Conservation (phyloP, 768 basidiomycete genomes). For the Boletellus emodensis region DNA sequence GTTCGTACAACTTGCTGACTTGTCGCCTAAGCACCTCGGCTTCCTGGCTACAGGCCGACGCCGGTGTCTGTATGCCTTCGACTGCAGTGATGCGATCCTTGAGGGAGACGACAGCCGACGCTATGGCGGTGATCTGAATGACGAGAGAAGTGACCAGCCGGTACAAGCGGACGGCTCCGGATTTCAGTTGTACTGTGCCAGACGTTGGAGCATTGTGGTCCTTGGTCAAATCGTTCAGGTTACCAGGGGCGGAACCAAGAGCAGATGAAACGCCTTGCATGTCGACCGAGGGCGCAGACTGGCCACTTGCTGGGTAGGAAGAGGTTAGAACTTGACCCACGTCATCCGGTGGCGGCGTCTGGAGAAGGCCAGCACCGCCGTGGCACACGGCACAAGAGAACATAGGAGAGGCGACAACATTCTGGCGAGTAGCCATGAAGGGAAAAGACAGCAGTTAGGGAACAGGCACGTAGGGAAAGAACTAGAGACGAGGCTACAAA, state of each 20-base stretch:
- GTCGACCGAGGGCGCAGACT: neutral
- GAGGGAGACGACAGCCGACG: constrained; percentile 14
- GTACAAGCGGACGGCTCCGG: constrained; percentile 5
- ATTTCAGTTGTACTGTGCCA: constrained; percentile 1
- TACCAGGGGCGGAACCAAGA: neutral
- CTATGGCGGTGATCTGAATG: constrained; percentile 1
- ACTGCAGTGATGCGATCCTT: constrained; percentile 14
- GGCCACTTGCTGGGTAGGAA: neutral
- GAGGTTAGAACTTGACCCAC: neutral
- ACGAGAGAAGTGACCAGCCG: neutral
- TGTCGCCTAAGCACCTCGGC: constrained; percentile 5
- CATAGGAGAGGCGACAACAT: neutral
- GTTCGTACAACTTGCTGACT: constrained; percentile 7
- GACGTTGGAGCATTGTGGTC: neutral
- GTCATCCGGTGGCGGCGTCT: neutral
- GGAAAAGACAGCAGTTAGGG: neutral
- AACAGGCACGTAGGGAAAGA: neutral
- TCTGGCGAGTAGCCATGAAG: constrained; percentile 2
- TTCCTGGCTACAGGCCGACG: neutral
- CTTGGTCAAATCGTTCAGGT: neutral
- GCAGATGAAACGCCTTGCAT: neutral
- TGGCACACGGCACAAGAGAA: neutral
- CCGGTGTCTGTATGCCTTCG: constrained; percentile 3
- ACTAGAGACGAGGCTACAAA: neutral
- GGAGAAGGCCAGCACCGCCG: neutral